Base-by-base conservation (phyloP, 2,329 filamentous ascomycete species). In the Monilinia laxa region DNA sequence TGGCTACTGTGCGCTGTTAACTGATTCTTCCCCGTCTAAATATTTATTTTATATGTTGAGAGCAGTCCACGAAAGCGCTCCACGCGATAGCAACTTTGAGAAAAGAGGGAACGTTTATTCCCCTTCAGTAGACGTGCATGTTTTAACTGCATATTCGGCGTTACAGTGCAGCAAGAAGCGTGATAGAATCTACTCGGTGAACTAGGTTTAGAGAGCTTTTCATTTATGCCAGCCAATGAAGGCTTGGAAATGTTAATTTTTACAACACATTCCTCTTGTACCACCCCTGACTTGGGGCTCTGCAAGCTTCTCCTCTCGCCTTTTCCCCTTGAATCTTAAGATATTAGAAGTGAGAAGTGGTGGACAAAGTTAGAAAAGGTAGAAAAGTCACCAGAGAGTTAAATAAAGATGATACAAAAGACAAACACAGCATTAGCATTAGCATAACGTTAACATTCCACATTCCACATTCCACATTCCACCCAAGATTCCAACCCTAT, bases 101-200 rank as follows among this genome's bases (percentile, higher is more conserved):
- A 18, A 49, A 51, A 64, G 18, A 52, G 54, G 42, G 18, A 54
- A 62, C 35, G 28, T 12, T 38, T 31, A 35, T 18, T n/a, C 38
- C 40, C 6, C n/a, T 56, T 60, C 55, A 53, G 47, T 65, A 35
- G 55, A 42, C 56, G 23, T 62, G 64, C 64, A 62, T 65, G 25
- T 62, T 42, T 60, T 14, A 51, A 35, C 23, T 42, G 51, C 49
- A 42, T 64, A 56, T 35, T 51, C 52, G 58, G 42, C 38, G 65
- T 66, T 55, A 63, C 58, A 56, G n/a, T 55, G 64, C 65, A 63
- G 58, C 58, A 28, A 23, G 53, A 62, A 64, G 65, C 65, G 64
- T 63, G 64, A 62, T 52, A 40, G 18, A 51, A 28, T 51, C 51
- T 66, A 66, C 64, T 66, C 65, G 65, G 65, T 66, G 58, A 60